Percentiles rank a stretch among this genome's conserved stretches.
phyloP scores from a whole-genome alignment of 768 basidiomycete genomes.

The Leccinum obscurum region DNA sequence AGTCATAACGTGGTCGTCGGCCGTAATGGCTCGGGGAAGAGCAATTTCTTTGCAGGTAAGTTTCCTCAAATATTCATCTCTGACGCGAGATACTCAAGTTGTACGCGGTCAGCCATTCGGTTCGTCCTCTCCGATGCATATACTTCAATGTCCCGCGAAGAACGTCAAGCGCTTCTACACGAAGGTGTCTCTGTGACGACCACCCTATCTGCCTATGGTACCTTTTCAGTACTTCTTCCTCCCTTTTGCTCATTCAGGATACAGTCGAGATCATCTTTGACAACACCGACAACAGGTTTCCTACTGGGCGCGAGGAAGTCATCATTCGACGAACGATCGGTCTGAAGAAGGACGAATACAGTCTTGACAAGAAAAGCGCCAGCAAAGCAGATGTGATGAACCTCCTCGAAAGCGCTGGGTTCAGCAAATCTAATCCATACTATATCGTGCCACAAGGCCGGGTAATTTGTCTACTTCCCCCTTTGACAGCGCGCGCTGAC shows the following conservation, averaged over 20 bases:
- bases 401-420: slow-evolving; percentile 93
- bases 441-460: slow-evolving; percentile 99
- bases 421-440: slow-evolving; percentile 97
- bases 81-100: slow-evolving; percentile 4
- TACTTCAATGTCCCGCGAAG: slow-evolving; percentile 91
- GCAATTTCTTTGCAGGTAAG: slow-evolving; percentile 95
- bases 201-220: slow-evolving; percentile 90
- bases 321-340: slow-evolving; percentile 93
- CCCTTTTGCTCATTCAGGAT: slow-evolving; percentile 1
- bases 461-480: slow-evolving; percentile 46
- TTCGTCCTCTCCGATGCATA: slow-evolving; percentile 98
- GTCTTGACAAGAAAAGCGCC: slow-evolving; percentile 91
- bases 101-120: slow-evolving; percentile 68
- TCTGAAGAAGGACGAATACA: slow-evolving; percentile 98
- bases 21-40: slow-evolving; percentile 96
- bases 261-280: slow-evolving; percentile 91
- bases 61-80: not conserved
- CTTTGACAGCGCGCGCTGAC: slow-evolving; percentile 12
- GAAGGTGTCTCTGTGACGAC: slow-evolving; percentile 88
- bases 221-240: slow-evolving; percentile 13
- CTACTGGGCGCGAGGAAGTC: slow-evolving; percentile 85
- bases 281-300: slow-evolving; percentile 92
- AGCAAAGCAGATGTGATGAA: slow-evolving; percentile 98
- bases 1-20: slow-evolving; percentile 97
- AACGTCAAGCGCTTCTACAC: slow-evolving; percentile 89